A percentile compares a stretch with the other conserved stretches of the same genome.
Evolutionary conservation across 83 land plant genomes (phyloP).

Genomic region (Isoetes engelmannii): DNA sequence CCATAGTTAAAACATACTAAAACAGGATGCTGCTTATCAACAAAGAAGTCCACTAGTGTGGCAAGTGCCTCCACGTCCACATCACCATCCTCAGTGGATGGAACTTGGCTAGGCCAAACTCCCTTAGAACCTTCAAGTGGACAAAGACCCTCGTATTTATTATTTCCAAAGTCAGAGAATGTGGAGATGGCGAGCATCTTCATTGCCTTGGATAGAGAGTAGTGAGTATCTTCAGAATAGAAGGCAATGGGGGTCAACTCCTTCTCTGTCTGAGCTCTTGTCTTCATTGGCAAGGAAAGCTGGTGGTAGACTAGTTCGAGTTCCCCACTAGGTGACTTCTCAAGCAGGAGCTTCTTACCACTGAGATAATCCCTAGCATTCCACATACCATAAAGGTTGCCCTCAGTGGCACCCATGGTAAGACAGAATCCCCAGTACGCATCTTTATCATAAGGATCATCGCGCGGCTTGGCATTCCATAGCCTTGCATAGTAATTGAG

Average conservation of each 20-base stretch:
- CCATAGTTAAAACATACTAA: constrained; percentile 18
- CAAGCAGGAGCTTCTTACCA: neutral
- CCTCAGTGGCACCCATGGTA: constrained; percentile 19
- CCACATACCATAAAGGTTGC: constrained; percentile 19
- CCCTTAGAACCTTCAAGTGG: neutral
- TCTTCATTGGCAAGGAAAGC: neutral
- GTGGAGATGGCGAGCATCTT: neutral
- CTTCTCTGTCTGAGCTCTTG: too few relatives aligned
- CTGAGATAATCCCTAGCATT: constrained; percentile 17
- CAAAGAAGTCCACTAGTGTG: constrained; percentile 13
- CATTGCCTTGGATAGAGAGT: constrained; percentile 13
- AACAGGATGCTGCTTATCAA: constrained; percentile 5
- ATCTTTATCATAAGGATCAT: constrained; percentile 1
- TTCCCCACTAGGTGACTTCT: neutral
- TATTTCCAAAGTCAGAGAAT: constrained; percentile 1
- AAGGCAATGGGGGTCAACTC: constrained; percentile 12
- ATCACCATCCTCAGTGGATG: constrained; percentile 1
- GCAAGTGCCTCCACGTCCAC: constrained; percentile 9
- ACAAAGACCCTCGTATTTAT: constrained; percentile 10
- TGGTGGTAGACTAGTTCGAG: neutral
- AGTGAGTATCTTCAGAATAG: constrained; percentile 18
- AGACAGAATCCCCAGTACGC: constrained; percentile 17
- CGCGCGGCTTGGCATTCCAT: constrained; percentile 19
- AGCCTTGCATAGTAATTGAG: constrained; percentile 12
- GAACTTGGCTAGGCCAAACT: constrained; percentile 12